Base-by-base conservation (phyloP, 2,329 filamentous ascomycete species). In the Tolypocladium inflatum region DNA sequence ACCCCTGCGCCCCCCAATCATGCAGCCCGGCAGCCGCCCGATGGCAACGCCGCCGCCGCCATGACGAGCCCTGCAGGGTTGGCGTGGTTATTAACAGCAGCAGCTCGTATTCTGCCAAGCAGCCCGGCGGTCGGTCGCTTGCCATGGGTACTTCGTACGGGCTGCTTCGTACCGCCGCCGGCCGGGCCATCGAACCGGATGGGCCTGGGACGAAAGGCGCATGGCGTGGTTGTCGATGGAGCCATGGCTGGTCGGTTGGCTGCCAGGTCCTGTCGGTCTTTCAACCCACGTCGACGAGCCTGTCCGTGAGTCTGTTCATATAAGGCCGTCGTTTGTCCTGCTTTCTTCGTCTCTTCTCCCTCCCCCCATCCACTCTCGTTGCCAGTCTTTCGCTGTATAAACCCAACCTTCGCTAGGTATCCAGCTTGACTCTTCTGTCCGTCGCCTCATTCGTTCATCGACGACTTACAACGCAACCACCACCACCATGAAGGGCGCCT, bases 401-500 rank as follows among this genome's bases (percentile, higher is more conserved):
- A 10, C 15, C 43, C 38, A 41, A n/a, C 39, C 39, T 41, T 41
- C 39, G 39, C 39, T 41, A 7, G 15, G 23, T 13, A 26, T 30
- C 23, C 23, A 45, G 23, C 43, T 13, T 19, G 6, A 30, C 10
- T 17, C 43, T 11, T 7, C 23, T 48, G 43, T 17, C 9, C 23
- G 43, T 48, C 19, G 30, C 35, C 41, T 15, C 54, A 48, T 35
- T 55, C 54, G 54, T 45, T 55, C 39, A 41, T 42, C 54, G 38
- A 33, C 53, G 39, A 41, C 23, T 35, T 17, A n/a, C 37, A 55
- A 23, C 53, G 30, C 11, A 7, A 45, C 17, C n/a, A n/a, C 15
- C 53, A n/a, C 39, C 60, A 69, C 61, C 26, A 74, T 74, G 73
- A 74, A 73, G 67, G 63, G 66, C 59, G 56, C 57, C 35, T 54